Conservation (phyloP, 805 yeast genomes). For the Candida bentonensis region DNA sequence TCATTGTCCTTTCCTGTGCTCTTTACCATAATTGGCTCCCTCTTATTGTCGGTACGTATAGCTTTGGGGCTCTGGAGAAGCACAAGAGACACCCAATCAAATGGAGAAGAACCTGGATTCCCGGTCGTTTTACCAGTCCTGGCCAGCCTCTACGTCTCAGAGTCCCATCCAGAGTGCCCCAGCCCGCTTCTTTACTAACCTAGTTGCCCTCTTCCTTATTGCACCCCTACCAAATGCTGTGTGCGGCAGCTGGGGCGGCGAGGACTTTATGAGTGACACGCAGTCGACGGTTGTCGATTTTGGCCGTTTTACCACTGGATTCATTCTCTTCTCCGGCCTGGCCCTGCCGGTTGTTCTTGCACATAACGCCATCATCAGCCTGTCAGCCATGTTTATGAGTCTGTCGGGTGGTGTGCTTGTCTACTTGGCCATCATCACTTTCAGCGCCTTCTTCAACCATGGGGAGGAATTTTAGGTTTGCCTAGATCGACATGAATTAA, state of each 20-base stretch:
- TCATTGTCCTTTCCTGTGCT: conserved; percentile 80
- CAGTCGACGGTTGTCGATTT: conserved; percentile 45
- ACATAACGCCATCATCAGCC: conserved; percentile 60
- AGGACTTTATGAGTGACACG: conserved; percentile 50
- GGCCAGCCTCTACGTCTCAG: too few relatives aligned
- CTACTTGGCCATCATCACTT: conserved; percentile 69
- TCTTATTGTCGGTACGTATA: conserved; percentile 42
- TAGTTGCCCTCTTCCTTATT: conserved; percentile 43
- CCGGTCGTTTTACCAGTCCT: too few relatives aligned
- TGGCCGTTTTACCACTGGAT: conserved; percentile 68
- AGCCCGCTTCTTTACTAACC: conserved; percentile 2
- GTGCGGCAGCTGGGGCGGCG: conserved; percentile 33
- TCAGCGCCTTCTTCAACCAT: conserved; percentile 63
- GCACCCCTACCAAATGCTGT: conserved; percentile 64
- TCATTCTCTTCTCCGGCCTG: conserved; percentile 61
- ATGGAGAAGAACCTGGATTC: too few relatives aligned
- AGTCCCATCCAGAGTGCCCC: background rate
- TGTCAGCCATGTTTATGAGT: conserved; percentile 62
- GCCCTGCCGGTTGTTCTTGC: conserved; percentile 62
- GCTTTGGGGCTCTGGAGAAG: conserved; percentile 7
- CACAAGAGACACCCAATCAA: background rate
- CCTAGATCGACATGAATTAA: too few relatives aligned
- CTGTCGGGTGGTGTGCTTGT: conserved; percentile 73
- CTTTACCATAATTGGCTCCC: conserved; percentile 88
- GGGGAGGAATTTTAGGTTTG: conserved; percentile 27